Evolutionary conservation across 2,329 filamentous ascomycete genomes (phyloP).

Genomic region (Metarhizium humberi): DNA sequence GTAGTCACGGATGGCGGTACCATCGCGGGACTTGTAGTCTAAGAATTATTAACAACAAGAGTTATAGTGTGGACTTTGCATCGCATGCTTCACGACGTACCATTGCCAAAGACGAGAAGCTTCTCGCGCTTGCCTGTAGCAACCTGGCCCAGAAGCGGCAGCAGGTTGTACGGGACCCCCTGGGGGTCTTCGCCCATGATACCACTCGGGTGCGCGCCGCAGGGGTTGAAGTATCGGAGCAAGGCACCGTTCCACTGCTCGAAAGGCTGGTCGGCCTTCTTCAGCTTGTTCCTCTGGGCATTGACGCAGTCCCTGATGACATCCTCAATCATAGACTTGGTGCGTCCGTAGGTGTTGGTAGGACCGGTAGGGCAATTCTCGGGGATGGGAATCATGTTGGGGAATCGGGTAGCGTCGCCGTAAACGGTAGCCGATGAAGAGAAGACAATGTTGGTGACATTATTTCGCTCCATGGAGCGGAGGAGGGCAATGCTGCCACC

Average conservation of each 20-base stretch:
- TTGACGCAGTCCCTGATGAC: slow-evolving; percentile 88
- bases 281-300: slow-evolving; percentile 72
- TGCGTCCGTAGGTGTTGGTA: slow-evolving; percentile 96
- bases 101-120: slow-evolving; percentile 87
- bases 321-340: slow-evolving; percentile 84
- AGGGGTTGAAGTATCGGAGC: slow-evolving; percentile 96
- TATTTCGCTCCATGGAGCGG: slow-evolving; percentile 76
- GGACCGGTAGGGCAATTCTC: slow-evolving; percentile 93
- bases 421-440: slow-evolving; percentile 97
- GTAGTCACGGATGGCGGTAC: slow-evolving; percentile 94
- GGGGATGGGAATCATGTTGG: slow-evolving; percentile 98
- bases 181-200: slow-evolving; percentile 98
- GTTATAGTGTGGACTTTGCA: neutral
- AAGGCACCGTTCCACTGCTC: slow-evolving; percentile 89
- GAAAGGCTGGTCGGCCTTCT: slow-evolving; percentile 68
- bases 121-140: slow-evolving; percentile 93
- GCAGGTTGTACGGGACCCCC: slow-evolving; percentile 89
- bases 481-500: slow-evolving; percentile 84
- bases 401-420: slow-evolving; percentile 90
- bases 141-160: slow-evolving; percentile 90
- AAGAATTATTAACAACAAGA: slow-evolving; percentile 11
- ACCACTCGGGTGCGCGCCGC: slow-evolving; percentile 85
- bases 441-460: slow-evolving; percentile 96
- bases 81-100: slow-evolving; percentile 41
- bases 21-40: slow-evolving; percentile 89